These are phyloP conservation scores for Alternaria burnsii DNA, from an alignment of 2,329 filamentous ascomycete genomes.

Conservation along the genomic window DNA sequence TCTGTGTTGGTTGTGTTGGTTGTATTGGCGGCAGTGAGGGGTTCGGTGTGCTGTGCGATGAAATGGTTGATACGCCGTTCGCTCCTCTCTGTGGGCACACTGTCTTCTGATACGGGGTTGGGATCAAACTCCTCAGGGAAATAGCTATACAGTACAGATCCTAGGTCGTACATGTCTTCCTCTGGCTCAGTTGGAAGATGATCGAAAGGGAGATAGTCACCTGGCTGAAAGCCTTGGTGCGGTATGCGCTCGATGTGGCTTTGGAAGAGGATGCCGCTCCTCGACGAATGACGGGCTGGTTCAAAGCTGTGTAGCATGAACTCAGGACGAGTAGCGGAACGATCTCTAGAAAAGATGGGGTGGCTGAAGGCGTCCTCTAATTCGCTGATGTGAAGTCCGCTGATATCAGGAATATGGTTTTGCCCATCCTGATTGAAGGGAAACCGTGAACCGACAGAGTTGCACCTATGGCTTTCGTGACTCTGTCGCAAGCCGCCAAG, in stretches of 20 bases:
- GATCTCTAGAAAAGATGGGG: background rate
- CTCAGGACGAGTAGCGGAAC: background rate
- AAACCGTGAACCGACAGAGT: background rate
- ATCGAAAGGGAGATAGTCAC: background rate
- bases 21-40: background rate
- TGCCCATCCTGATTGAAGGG: background rate
- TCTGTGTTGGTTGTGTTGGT: background rate
- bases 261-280: background rate
- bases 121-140: background rate
- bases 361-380: background rate
- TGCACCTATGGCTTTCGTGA: background rate
- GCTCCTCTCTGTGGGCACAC: background rate
- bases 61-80: background rate
- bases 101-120: background rate
- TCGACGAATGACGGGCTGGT: background rate
- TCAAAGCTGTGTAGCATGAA: background rate
- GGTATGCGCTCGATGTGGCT: background rate
- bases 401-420: background rate
- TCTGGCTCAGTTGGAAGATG: background rate
- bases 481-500: background rate
- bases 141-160: background rate
- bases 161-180: background rate
- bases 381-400: background rate
- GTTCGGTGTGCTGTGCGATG: background rate
- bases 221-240: background rate